A percentile compares a stretch with the other conserved stretches of the same genome.
Evolutionary conservation across 805 yeast species (phyloP).

Genomic region (Kluyveromyces aestuarii): DNA sequence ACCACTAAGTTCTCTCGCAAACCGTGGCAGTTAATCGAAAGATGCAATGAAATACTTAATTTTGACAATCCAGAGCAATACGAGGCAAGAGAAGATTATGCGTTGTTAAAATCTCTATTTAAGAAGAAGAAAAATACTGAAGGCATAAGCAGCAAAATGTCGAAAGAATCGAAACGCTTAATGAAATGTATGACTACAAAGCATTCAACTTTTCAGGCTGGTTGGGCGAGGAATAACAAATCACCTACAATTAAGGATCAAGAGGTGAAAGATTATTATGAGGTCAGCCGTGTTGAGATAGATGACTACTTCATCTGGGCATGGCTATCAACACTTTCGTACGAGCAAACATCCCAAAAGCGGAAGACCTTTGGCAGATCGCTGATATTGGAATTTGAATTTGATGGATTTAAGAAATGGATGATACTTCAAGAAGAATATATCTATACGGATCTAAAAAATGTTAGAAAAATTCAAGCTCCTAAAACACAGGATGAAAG

Average conservation of each 20-base stretch:
- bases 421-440: slow-evolving; percentile 52
- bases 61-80: slow-evolving; percentile 65
- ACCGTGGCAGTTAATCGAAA: slow-evolving; percentile 51
- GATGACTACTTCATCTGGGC: slow-evolving; percentile 91
- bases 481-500: not conserved
- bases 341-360: slow-evolving; percentile 58
- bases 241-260: slow-evolving; percentile 6
- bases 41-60: slow-evolving; percentile 48
- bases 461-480: not conserved
- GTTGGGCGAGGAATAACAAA: slow-evolving; percentile 31
- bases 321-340: slow-evolving; percentile 71
- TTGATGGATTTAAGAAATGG: slow-evolving; percentile 73
- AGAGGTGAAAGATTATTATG: slow-evolving; percentile 16
- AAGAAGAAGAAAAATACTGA: slow-evolving; percentile 42
- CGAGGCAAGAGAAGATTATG: slow-evolving; percentile 68
- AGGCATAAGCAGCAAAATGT: slow-evolving; percentile 53
- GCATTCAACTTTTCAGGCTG: slow-evolving; percentile 32
- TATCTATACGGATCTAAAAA: too few species aligned
- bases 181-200: slow-evolving; percentile 33
- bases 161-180: slow-evolving; percentile 62
- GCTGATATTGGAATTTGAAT: slow-evolving; percentile 69
- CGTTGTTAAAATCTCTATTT: slow-evolving; percentile 64
- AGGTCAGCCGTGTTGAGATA: slow-evolving; percentile 52
- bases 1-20: slow-evolving; percentile 37
- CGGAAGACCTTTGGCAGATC: slow-evolving; percentile 74